phyloP scores from a whole-genome alignment of 2,329 filamentous ascomycete genomes.

The Penicillium capsulatum region DNA sequence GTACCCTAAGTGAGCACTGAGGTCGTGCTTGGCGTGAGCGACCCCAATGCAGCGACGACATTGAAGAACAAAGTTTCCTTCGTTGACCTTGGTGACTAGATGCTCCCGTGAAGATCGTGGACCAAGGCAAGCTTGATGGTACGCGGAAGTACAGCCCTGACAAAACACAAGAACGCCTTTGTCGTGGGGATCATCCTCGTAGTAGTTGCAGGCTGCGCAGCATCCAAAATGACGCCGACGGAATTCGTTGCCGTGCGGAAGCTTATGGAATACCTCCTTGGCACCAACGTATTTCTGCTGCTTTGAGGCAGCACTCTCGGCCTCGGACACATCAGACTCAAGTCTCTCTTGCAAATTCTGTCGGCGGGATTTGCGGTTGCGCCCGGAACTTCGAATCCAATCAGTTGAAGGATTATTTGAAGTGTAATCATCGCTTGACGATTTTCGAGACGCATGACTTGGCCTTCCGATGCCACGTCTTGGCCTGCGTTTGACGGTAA shows the following conservation, averaged over 20 bases:
- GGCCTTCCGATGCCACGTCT: neutral
- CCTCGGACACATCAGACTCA: constrained; percentile 36
- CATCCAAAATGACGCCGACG: constrained; percentile 61
- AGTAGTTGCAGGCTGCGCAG: constrained; percentile 68
- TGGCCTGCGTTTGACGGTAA: neutral
- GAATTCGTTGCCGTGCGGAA: constrained; percentile 63
- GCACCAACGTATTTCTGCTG: constrained; percentile 52
- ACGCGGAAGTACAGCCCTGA: constrained; percentile 81
- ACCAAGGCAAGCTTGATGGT: constrained; percentile 80
- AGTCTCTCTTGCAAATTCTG: constrained; percentile 45
- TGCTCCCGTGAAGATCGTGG: constrained; percentile 72
- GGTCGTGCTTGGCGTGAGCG: constrained; percentile 62
- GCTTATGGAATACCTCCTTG: constrained; percentile 66
- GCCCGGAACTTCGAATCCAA: constrained; percentile 30
- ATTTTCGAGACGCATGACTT: neutral
- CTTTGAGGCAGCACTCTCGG: constrained; percentile 46
- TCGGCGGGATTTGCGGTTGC: constrained; percentile 25
- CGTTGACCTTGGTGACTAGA: constrained; percentile 76
- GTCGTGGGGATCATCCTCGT: constrained; percentile 47
- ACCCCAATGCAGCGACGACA: constrained; percentile 77
- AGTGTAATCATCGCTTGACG: constrained; percentile 12
- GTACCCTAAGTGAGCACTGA: constrained; percentile 63
- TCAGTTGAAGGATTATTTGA: constrained; percentile 4
- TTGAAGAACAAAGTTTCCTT: constrained; percentile 78
- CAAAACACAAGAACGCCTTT: constrained; percentile 76